A percentile compares a stretch with the other conserved stretches of the same genome.
Evolutionary conservation across 164 flowering plant genomes (phyloP).

Genomic region (Vitis riparia): DNA sequence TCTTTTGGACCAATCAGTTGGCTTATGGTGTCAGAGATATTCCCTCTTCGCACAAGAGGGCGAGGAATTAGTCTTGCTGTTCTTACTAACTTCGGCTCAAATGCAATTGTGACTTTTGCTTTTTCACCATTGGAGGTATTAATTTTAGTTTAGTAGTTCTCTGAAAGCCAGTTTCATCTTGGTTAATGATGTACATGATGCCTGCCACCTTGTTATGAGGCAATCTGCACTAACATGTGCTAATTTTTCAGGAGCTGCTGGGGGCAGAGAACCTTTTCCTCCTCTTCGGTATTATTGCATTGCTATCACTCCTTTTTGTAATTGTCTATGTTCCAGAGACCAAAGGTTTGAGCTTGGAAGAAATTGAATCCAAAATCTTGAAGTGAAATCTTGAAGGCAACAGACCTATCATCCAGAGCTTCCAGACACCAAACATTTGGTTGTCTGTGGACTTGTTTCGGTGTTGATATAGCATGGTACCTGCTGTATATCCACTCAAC

Average conservation of each 20-base stretch:
- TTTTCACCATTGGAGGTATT: slow-evolving; percentile 87
- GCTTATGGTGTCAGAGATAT: slow-evolving; percentile 97
- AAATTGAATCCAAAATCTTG: slow-evolving; percentile 41
- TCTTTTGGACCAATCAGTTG: slow-evolving; percentile 97
- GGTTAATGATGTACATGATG: not conserved
- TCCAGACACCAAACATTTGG: not conserved
- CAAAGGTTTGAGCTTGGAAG: slow-evolving; percentile 79
- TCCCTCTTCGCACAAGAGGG: slow-evolving; percentile 89
- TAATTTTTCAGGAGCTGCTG: slow-evolving; percentile 61
- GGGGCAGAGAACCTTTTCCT: slow-evolving; percentile 88
- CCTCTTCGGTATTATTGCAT: slow-evolving; percentile 75
- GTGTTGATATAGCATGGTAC: not conserved
- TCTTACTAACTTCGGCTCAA: slow-evolving; percentile 87
- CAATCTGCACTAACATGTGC: not conserved
- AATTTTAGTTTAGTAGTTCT: not conserved
- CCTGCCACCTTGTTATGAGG: too few relatives aligned
- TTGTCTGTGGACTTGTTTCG: not conserved
- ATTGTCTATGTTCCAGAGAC: slow-evolving; percentile 74
- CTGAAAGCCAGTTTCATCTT: not conserved
- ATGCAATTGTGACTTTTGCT: slow-evolving; percentile 91
- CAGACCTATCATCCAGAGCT: not conserved
- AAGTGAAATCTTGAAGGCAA: slow-evolving; percentile 18
- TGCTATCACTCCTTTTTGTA: slow-evolving; percentile 64
- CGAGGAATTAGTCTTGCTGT: slow-evolving; percentile 95
- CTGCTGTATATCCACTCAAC: not conserved